Base-by-base conservation (phyloP, 2,329 filamentous ascomycete genomes). In the Penicillium italicum region DNA sequence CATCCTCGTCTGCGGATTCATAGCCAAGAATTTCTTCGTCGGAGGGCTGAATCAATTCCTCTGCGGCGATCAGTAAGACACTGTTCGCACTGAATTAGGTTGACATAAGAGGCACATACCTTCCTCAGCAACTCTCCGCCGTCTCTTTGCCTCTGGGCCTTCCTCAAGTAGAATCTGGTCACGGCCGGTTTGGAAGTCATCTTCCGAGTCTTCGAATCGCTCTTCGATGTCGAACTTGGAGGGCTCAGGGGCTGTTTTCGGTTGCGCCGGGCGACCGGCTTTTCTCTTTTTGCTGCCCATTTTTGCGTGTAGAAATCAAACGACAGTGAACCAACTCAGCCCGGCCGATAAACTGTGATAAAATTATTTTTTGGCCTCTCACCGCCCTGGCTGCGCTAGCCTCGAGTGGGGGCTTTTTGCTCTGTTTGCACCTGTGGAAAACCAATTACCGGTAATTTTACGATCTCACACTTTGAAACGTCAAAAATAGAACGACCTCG, bases 171-270 rank as follows among this genome's bases (percentile, higher is more conserved):
- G 75, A 60, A 99, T 86, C 69, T 90, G 88, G 74, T 99, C 94
- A 62, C 89, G 85, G 61, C 92, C 88, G 57, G 92, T 80, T 67
- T 93, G 90, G 72, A 96, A 96, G 71, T 96, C 91, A 73, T 99
- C 94, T 72, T 96, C 91, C 1, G 91, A 95, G 72, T 97, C 88
- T 62, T 92, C 90, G 65, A 99, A 87, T 74, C 96, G 91, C 73
- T 93, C 86, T 58, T 77, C 70, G 20, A 72, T 58, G 50, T 70
- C 67, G 48, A 72, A 77, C 54, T 71, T 75, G 33, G 69, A 68
- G 40, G 64, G 66, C 44, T 66, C 65, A 9, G 65, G 57, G 36
- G 70, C 52, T 18, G 70, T 65, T 7, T 71, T 68, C 44, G 71
- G 66, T 22, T 66, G 58, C 50, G 76, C 72, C 11, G 73, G 60